Conservation (phyloP, 2,329 filamentous ascomycete species). For the Albifimbria verrucaria region DNA sequence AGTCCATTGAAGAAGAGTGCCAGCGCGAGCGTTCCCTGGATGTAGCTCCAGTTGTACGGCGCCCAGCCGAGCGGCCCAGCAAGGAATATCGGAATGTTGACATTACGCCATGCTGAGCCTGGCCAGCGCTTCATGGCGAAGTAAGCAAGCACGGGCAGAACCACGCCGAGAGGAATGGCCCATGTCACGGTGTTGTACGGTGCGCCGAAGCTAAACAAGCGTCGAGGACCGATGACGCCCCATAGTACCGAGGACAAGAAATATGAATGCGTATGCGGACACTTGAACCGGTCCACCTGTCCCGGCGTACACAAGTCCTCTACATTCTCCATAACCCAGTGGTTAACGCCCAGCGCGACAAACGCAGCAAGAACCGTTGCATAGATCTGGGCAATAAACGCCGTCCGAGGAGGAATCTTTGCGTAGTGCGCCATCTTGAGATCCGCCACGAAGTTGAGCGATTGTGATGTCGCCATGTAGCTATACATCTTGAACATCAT, state of each 20-base stretch:
- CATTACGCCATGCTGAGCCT: slow-evolving; percentile 14
- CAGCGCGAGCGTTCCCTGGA: slow-evolving; percentile 18
- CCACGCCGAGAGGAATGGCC: slow-evolving; percentile 12
- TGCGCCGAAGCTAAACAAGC: slow-evolving; percentile 47
- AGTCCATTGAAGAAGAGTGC: slow-evolving; percentile 22
- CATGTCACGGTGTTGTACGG: slow-evolving; percentile 17
- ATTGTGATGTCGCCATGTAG: slow-evolving; percentile 60
- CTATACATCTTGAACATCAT: slow-evolving; percentile 71
- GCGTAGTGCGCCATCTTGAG: slow-evolving; percentile 64
- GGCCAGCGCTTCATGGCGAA: slow-evolving; percentile 14
- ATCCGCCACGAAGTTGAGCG: slow-evolving; percentile 56
- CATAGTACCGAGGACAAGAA: slow-evolving; percentile 65
- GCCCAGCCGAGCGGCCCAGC: slow-evolving; percentile 20
- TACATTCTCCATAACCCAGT: slow-evolving; percentile 56
- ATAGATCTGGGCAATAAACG: slow-evolving; percentile 52
- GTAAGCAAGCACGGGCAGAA: slow-evolving; percentile 17
- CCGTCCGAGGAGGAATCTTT: slow-evolving; percentile 50
- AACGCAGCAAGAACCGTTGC: slow-evolving; percentile 52
- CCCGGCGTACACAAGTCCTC: slow-evolving; percentile 50
- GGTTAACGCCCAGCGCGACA: slow-evolving; percentile 57
- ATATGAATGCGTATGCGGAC: slow-evolving; percentile 43
- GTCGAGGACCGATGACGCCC: slow-evolving; percentile 63
- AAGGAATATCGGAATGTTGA: slow-evolving; percentile 20
- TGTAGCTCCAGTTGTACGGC: slow-evolving; percentile 22
- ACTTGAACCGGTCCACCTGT: slow-evolving; percentile 50